Percentiles rank a stretch among this genome's conserved stretches.
phyloP scores from a whole-genome alignment of 1,139 yeast genomes.

The Taphrina populina region DNA sequence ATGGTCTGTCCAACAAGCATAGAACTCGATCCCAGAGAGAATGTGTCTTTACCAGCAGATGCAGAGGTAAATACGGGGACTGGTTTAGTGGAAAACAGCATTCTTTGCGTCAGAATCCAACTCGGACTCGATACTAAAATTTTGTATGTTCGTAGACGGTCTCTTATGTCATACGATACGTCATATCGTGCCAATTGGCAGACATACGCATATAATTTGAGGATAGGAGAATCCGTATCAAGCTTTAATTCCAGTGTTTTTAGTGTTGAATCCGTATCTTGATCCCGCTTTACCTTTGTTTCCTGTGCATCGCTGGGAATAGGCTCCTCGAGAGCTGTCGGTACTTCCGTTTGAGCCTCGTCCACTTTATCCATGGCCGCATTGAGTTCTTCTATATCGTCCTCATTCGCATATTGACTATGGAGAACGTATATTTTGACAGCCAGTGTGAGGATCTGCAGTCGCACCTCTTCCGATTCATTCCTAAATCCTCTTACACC shows the following conservation, averaged over 20 bases:
- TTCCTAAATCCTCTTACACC: slow-evolving; percentile 57
- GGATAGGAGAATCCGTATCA: slow-evolving; percentile 41
- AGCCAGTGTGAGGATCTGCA: slow-evolving; percentile 69
- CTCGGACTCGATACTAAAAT: slow-evolving; percentile 50
- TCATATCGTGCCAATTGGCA: slow-evolving; percentile 73
- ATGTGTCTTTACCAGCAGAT: slow-evolving; percentile 35
- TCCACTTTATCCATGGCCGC: slow-evolving; percentile 39
- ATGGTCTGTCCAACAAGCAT: slow-evolving; percentile 45
- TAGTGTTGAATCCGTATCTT: slow-evolving; percentile 36
- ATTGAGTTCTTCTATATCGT: slow-evolving; percentile 38
- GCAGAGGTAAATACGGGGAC: slow-evolving; percentile 48
- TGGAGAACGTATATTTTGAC: slow-evolving; percentile 63
- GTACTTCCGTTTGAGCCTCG: slow-evolving; percentile 33
- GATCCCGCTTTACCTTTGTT: slow-evolving; percentile 25
- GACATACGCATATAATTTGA: slow-evolving; percentile 57
- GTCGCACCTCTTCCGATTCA: slow-evolving; percentile 62
- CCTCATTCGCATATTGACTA: slow-evolving; percentile 7
- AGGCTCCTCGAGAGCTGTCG: slow-evolving; percentile 27
- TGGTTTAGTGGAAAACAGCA: slow-evolving; percentile 78
- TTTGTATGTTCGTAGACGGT: slow-evolving; percentile 72
- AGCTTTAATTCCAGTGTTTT: slow-evolving; percentile 41
- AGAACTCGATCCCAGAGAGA: slow-evolving; percentile 45
- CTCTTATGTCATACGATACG: slow-evolving; percentile 73
- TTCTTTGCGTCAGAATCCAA: slow-evolving; percentile 56
- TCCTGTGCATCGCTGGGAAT: slow-evolving; percentile 26